Evolutionary conservation across 192 early-diverging fungal genomes (phyloP).

Genomic region (Bifiguratus adelaidae): DNA sequence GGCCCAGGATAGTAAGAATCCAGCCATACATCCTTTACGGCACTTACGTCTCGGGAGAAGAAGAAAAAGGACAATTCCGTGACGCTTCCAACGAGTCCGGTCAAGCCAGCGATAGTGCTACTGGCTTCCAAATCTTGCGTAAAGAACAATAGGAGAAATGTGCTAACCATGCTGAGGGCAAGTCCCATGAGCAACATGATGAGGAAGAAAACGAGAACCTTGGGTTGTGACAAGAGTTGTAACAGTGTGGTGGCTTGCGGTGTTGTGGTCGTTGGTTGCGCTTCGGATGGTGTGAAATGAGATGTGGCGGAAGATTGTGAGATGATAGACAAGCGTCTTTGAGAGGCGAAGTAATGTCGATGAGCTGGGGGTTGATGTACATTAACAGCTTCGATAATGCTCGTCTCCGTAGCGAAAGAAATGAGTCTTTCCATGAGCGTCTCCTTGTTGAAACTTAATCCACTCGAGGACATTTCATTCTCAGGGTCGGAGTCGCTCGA

Average conservation of each 20-base stretch:
- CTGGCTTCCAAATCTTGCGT: conserved; percentile 26
- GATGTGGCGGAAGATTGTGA: not conserved
- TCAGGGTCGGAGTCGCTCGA: conserved; percentile 10
- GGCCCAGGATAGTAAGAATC: not conserved
- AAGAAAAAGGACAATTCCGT: conserved; percentile 31
- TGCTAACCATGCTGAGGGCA: conserved; percentile 24
- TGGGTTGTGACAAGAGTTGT: conserved; percentile 14
- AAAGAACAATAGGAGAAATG: conserved; percentile 30
- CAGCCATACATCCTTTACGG: not conserved
- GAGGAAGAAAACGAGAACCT: conserved; percentile 20
- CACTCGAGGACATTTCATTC: conserved; percentile 7
- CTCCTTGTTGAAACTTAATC: no score
- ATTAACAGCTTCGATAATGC: conserved; percentile 23
- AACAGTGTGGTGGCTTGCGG: conserved; percentile 15
- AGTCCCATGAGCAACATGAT: conserved; percentile 37
- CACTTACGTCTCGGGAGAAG: conserved; percentile 30
- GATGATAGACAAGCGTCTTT: conserved; percentile 4
- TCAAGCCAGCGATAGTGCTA: conserved; percentile 25
- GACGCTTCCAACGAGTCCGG: conserved; percentile 24
- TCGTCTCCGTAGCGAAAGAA: conserved; percentile 25
- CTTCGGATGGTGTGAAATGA: not conserved
- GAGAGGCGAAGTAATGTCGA: not conserved
- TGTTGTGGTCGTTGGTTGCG: not conserved
- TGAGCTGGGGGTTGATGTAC: conserved; percentile 11
- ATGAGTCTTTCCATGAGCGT: conserved; percentile 22